Base-by-base conservation (phyloP, 768 basidiomycete species). In the Russula earlei region DNA sequence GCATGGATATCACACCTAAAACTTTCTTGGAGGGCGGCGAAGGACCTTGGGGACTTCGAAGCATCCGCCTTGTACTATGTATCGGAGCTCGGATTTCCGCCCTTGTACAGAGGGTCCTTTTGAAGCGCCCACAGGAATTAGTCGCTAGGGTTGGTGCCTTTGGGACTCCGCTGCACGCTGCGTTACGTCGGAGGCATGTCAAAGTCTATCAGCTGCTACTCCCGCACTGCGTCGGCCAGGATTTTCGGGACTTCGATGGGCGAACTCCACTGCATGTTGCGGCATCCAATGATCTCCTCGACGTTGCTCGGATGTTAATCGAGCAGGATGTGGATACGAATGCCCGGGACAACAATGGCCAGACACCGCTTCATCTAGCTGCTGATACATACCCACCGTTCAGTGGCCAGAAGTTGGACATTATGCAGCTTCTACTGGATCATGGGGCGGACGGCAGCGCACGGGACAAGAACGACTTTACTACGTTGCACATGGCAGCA, bases 61-160 rank as follows among this genome's bases (percentile, higher is more conserved):
- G 42, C 42, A 2, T 20, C 15, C 6, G 22, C 42, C 5, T 22
- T 43, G 9, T 43, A 43, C 22, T 9, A 43, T 15, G 42, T 14
- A 0, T 12, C 42, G 24, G 2, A 0, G 15, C 22, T 25, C 22
- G 42, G 42, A 8, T 43, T 43, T 24, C 22, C 11, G 42, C 15
- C 22, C 22, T 43, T 20, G 42, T 22, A 7, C 11, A 25, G 2
- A 20, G 7, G 14, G 22, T 43, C 22, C 22, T 43, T 3, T 5
- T 15, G 20, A 5, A 22, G 22, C 24, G 22, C 15, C 24, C 42
- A 43, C 20, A 43, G 14, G 12, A 43, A 24, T 6, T 43, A 15
- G 14, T 8, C 14, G 22, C 42, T 2, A 14, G 12, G 12, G 24
- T 11, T 3, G 22, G 42, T 6, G 0, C 0, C 0, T 0, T 8